phyloP scores from a whole-genome alignment of 345 rosid genomes.

The Boechera divaricarpa region DNA sequence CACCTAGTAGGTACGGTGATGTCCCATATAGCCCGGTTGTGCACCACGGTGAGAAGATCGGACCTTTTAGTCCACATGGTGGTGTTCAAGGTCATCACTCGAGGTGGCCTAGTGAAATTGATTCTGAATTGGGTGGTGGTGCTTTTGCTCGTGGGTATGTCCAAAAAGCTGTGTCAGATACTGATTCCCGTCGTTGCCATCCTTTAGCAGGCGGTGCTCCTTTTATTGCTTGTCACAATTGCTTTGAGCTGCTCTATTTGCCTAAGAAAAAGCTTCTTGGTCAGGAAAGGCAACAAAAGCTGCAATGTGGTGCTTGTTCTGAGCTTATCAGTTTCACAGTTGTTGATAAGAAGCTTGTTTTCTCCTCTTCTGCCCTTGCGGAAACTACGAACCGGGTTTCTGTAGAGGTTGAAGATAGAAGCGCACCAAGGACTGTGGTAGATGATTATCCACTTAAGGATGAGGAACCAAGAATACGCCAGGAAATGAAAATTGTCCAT shows the following conservation, averaged over 20 bases:
- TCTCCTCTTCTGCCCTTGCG: slow-evolving; percentile 41
- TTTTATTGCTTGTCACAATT: slow-evolving; percentile 61
- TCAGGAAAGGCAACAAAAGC: slow-evolving; percentile 48
- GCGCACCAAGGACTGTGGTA: slow-evolving; percentile 10
- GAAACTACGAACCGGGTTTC: slow-evolving; percentile 35
- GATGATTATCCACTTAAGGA: slow-evolving; percentile 31
- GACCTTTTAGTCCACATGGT: slow-evolving; percentile 31
- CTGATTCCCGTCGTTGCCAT: slow-evolving; percentile 46
- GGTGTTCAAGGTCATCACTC: slow-evolving; percentile 38
- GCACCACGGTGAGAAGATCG: slow-evolving; percentile 18
- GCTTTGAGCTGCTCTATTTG: slow-evolving; percentile 63
- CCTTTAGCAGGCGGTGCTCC: slow-evolving; percentile 75
- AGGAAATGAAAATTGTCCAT: slow-evolving; percentile 30
- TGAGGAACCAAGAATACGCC: slow-evolving; percentile 28
- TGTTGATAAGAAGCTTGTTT: slow-evolving; percentile 52
- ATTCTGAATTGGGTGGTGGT: slow-evolving; percentile 48
- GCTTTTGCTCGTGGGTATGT: slow-evolving; percentile 47
- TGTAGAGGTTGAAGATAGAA: slow-evolving; percentile 32
- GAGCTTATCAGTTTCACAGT: slow-evolving; percentile 47
- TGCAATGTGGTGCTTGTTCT: slow-evolving; percentile 70
- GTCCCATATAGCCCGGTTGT: slow-evolving; percentile 26
- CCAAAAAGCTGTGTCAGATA: slow-evolving; percentile 43
- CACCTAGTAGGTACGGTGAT: slow-evolving; percentile 35
- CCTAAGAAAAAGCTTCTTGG: slow-evolving; percentile 52
- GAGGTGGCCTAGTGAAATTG: slow-evolving; percentile 46